Evolutionary conservation across 208 protist species (phyloP).

Genomic region (Leishmania gerbilli): DNA sequence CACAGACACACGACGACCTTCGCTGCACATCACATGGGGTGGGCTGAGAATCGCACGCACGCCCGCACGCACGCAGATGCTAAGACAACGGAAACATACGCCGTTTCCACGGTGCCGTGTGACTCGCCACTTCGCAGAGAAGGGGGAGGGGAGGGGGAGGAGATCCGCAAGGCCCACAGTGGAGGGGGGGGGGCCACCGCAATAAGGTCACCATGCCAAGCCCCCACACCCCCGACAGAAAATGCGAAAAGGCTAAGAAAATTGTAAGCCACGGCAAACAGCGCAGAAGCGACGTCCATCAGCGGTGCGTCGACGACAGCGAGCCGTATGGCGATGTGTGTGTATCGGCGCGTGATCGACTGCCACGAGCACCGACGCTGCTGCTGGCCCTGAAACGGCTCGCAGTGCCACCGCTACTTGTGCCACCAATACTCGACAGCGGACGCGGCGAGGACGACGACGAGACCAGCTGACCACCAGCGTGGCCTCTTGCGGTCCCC

Average conservation of each 20-base stretch:
- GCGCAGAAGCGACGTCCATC: neutral
- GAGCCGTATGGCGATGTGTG: neutral
- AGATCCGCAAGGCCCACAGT: neutral
- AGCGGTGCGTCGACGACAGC: neutral
- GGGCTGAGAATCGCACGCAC: neutral
- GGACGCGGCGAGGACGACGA: conserved; percentile 18
- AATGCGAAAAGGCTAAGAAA: neutral
- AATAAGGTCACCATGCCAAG: neutral
- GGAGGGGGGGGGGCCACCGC: neutral
- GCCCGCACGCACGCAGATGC: neutral
- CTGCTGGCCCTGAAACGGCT: neutral
- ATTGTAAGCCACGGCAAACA: neutral
- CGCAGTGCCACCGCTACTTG: neutral
- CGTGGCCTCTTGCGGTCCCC: neutral
- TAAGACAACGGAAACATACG: neutral
- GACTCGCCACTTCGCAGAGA: neutral
- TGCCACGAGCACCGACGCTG: neutral
- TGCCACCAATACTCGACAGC: conserved; percentile 3
- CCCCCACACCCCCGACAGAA: neutral
- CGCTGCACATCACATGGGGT: neutral
- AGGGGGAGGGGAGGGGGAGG: neutral
- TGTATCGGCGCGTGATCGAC: neutral
- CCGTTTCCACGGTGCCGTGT: neutral
- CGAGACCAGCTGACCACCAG: neutral
- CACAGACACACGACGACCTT: too few relatives aligned